A percentile compares a stretch with the other conserved stretches of the same genome.
Conservation (phyloP, 768 basidiomycete species). For the Pleurotus cornucopiae region DNA sequence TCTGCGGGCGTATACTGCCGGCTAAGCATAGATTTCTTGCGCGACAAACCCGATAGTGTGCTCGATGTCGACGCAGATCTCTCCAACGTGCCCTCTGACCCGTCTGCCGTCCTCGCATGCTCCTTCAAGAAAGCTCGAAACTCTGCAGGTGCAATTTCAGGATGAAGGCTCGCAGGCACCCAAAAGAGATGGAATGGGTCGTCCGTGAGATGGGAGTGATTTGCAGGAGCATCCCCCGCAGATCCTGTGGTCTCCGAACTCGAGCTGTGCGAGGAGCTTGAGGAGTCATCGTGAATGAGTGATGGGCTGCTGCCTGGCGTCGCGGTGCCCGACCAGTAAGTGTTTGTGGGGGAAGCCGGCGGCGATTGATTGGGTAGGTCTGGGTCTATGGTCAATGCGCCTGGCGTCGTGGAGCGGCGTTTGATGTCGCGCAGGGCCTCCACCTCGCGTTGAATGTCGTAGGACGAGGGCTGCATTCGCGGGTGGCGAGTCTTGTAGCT, state of each 20-base stretch:
- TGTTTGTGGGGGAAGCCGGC: conserved; percentile 50
- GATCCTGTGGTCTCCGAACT: conserved; percentile 11
- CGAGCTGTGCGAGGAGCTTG: conserved; percentile 28
- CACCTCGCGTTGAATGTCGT: conserved; percentile 84
- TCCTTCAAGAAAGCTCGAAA: conserved; percentile 94
- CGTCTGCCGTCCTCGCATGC: conserved; percentile 68
- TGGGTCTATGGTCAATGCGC: conserved; percentile 82
- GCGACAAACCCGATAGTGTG: conserved; percentile 51
- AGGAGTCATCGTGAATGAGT: conserved; percentile 40
- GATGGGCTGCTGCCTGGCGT: conserved; percentile 21
- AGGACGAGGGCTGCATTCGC: conserved; percentile 70
- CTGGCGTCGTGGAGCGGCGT: conserved; percentile 80
- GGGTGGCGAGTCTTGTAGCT: background rate
- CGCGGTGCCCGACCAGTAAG: conserved; percentile 41
- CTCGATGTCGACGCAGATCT: conserved; percentile 44
- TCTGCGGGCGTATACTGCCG: conserved; percentile 85
- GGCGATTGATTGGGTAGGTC: conserved; percentile 80
- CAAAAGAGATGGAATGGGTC: conserved; percentile 94
- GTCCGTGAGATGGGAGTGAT: conserved; percentile 37
- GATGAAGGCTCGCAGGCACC: conserved; percentile 95
- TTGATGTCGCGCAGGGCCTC: conserved; percentile 81
- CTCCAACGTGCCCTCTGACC: conserved; percentile 25
- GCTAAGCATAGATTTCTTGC: conserved; percentile 92
- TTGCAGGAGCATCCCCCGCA: conserved; percentile 23
- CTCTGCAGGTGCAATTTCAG: conserved; percentile 95